Percentiles rank a stretch among this genome's conserved stretches.
Conservation (phyloP, 352 stramenopile genomes). For the Pythium aquatile region DNA sequence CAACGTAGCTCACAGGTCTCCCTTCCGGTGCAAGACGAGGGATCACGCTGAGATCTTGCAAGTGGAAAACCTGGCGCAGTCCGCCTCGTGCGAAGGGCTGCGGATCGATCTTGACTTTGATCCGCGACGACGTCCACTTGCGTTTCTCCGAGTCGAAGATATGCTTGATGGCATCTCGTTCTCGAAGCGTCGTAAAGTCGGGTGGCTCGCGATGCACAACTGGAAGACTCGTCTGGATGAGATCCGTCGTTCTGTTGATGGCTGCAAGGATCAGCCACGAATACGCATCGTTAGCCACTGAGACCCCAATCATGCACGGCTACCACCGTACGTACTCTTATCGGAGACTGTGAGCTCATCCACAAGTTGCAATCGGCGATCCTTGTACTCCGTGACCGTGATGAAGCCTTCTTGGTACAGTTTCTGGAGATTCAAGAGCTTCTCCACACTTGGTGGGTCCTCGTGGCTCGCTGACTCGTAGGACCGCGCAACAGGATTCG, state of each 20-base stretch:
- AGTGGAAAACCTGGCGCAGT: slow-evolving; percentile 65
- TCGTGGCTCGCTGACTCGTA: slow-evolving; percentile 18
- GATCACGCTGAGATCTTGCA: slow-evolving; percentile 59
- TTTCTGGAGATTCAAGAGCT: slow-evolving; percentile 69
- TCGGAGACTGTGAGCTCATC: slow-evolving; percentile 55
- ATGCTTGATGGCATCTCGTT: slow-evolving; percentile 78
- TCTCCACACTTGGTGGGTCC: slow-evolving; percentile 50
- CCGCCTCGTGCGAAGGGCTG: slow-evolving; percentile 61
- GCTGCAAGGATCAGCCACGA: slow-evolving; percentile 33
- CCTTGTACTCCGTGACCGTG: slow-evolving; percentile 78
- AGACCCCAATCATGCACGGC: too few relatives aligned
- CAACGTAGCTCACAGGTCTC: slow-evolving; percentile 48
- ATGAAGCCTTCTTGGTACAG: slow-evolving; percentile 81
- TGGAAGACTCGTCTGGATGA: slow-evolving; percentile 47
- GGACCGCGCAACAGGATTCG: slow-evolving; percentile 17
- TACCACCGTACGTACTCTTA: slow-evolving; percentile 39
- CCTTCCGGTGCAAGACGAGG: slow-evolving; percentile 17
- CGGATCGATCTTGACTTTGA: slow-evolving; percentile 74
- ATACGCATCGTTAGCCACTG: background rate
- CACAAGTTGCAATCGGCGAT: slow-evolving; percentile 61
- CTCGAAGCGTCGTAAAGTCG: slow-evolving; percentile 55
- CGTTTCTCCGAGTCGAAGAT: slow-evolving; percentile 71
- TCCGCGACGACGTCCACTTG: slow-evolving; percentile 69
- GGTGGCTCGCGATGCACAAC: slow-evolving; percentile 65
- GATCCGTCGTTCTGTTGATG: slow-evolving; percentile 58